phyloP scores from a whole-genome alignment of 2,329 filamentous ascomycete species.

The Hymenotorrendiella dingleyae region DNA sequence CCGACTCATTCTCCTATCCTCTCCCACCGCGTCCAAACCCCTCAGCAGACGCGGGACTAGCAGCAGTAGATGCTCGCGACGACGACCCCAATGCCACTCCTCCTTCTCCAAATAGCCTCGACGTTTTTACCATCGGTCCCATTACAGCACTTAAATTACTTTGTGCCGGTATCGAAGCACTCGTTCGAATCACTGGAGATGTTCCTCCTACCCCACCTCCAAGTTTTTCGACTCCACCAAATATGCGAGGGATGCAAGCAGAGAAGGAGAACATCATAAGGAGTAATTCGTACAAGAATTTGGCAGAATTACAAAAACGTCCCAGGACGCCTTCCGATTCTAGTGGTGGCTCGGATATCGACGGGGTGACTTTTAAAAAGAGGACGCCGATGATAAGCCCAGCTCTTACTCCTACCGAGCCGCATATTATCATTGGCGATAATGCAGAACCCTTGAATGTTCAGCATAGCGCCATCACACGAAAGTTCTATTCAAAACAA shows the following conservation, averaged over 20 bases:
- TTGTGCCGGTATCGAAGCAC: slow-evolving; percentile 62
- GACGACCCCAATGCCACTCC: slow-evolving; percentile 25
- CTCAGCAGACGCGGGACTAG: slow-evolving; percentile 26
- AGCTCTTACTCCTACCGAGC: slow-evolving; percentile 28
- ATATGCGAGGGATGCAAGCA: slow-evolving; percentile 56
- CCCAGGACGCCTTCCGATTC: slow-evolving; percentile 21
- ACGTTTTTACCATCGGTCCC: slow-evolving; percentile 68
- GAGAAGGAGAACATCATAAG: slow-evolving; percentile 57
- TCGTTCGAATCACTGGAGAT: slow-evolving; percentile 70
- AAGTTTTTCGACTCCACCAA: slow-evolving; percentile 54
- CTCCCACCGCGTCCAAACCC: slow-evolving; percentile 29
- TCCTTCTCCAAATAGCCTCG: slow-evolving; percentile 41
- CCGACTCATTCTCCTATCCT: slow-evolving; percentile 22
- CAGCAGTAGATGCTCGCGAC: slow-evolving; percentile 16
- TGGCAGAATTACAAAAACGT: slow-evolving; percentile 25
- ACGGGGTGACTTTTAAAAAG: slow-evolving; percentile 50
- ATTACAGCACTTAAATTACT: slow-evolving; percentile 74
- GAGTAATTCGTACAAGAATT: slow-evolving; percentile 45
- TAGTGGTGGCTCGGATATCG: slow-evolving; percentile 35
- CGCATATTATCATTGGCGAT: slow-evolving; percentile 58
- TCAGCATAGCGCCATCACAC: slow-evolving; percentile 79
- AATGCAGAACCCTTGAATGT: slow-evolving; percentile 67
- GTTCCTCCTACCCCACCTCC: slow-evolving; percentile 74
- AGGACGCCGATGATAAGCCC: slow-evolving; percentile 27
- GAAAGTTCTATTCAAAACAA: slow-evolving; percentile 88